These are phyloP conservation scores for Tephrocybe rancida DNA, from an alignment of 768 basidiomycete species.

Conservation along the genomic window DNA sequence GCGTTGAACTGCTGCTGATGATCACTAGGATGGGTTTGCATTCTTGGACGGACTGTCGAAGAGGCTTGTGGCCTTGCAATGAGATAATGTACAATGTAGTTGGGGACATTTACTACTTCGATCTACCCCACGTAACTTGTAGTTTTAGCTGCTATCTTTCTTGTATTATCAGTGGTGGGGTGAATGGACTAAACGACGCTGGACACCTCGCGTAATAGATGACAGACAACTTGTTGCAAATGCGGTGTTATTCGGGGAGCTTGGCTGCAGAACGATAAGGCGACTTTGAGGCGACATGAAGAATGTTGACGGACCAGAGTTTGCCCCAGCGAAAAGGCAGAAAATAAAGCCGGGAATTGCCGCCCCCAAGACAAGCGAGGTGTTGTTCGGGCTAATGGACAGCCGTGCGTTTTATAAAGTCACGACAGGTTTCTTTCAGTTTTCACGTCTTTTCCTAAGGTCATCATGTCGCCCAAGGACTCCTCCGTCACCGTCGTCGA, in stretches of 20 bases:
- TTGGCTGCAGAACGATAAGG: background rate
- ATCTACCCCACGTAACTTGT: constrained; percentile 11
- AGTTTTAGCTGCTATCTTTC: background rate
- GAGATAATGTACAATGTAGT: background rate
- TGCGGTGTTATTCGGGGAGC: background rate
- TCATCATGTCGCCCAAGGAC: constrained; percentile 35
- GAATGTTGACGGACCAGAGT: background rate
- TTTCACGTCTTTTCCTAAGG: constrained; percentile 13
- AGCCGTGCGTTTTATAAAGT: constrained; percentile 14
- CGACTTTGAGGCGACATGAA: no score
- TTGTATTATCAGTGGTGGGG: background rate
- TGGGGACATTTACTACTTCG: constrained; percentile 3
- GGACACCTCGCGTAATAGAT: no score
- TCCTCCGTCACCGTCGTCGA: constrained; percentile 40
- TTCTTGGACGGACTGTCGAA: constrained; percentile 66
- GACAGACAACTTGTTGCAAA: background rate
- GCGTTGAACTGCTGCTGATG: background rate
- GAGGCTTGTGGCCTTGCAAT: constrained; percentile 46
- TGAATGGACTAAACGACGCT: no score
- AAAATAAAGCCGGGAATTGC: constrained; percentile 14
- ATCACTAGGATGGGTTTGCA: constrained; percentile 58
- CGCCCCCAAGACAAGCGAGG: constrained; percentile 15
- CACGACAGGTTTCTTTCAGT: constrained; percentile 6
- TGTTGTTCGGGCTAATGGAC: constrained; percentile 1
- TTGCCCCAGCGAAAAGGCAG: constrained; percentile 13